Base-by-base conservation (phyloP, 2,329 filamentous ascomycete species). In the Pseudogymnoascus destructans region DNA sequence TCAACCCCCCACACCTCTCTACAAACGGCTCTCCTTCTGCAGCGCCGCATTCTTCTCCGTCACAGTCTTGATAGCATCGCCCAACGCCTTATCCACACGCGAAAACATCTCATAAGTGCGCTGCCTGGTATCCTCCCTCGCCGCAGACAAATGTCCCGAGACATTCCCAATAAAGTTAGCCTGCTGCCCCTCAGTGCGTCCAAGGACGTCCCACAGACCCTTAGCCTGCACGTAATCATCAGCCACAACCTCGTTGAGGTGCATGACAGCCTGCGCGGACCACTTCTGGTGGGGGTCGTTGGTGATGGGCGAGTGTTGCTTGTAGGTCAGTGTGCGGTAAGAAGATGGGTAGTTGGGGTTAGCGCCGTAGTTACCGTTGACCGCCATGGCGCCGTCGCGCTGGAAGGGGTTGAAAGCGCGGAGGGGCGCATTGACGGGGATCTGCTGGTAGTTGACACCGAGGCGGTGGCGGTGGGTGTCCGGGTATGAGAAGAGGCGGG, bases 351-450 rank as follows among this genome's bases (percentile, higher is more conserved):
- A 85, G 70, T 79, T 80, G 8, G 79, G 79, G 66, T 82, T 78
- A 21, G 73, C 73, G 57, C 80, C 80, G 64, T 82, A 81, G 72
- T 84, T 84, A 59, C 74, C 74, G 71, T 89, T 86, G 67, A 81
- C 75, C 59, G 82, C 79, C 84, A 89, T 89, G 60, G 70, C 67
- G 13, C 87, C 87, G 66, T 89, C 86, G 61, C 86, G 81, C 69
- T 89, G 85, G 75, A 82, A 87, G 62, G 86, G 86, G 64, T 85
- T 76, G 75, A 79, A 76, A 73, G 74, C 74, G 72, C 66, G 73
- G 70, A 73, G 74, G 64, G 71, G 62, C 62, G 66, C 63, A 58
- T 71, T 70, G 60, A 80, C 74, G 0, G 79, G 79, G 1, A 82
- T 69, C 65, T 81, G 79, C 66, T 81, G 78, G 66, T 80, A 81